Conservation (phyloP, 805 yeast species). For the Suhomyces emberorum region DNA sequence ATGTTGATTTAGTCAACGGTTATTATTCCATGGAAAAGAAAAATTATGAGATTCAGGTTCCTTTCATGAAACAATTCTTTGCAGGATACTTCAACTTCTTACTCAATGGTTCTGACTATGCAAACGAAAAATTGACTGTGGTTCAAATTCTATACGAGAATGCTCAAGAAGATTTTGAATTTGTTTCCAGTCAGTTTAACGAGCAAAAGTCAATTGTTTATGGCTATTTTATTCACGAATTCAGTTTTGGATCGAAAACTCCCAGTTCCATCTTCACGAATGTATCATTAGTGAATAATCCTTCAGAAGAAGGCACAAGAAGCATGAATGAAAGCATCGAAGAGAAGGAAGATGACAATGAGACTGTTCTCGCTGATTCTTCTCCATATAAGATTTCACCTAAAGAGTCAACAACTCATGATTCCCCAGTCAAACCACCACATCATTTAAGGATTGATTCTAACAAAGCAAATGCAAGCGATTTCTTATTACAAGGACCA, state of each 20-base stretch:
- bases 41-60: slow-evolving; percentile 27
- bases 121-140: slow-evolving; percentile 21
- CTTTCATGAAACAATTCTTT: slow-evolving; percentile 38
- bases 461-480: slow-evolving; percentile 10
- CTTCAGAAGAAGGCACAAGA: slow-evolving; percentile 4
- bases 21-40: slow-evolving; percentile 15
- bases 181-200: background rate
- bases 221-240: slow-evolving; percentile 26
- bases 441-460: slow-evolving; percentile 17
- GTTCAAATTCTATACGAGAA: slow-evolving; percentile 31
- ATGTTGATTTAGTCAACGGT: slow-evolving; percentile 32
- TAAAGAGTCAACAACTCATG: slow-evolving; percentile 2
- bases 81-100: slow-evolving; percentile 35
- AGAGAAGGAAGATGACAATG: slow-evolving; percentile 28
- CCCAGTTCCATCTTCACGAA: slow-evolving; percentile 10
- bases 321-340: background rate
- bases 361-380: slow-evolving; percentile 39
- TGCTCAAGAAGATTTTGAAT: slow-evolving; percentile 7
- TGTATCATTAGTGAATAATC: slow-evolving; percentile 9
- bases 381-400: slow-evolving; percentile 34
- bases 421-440: slow-evolving; percentile 14
- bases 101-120: slow-evolving; percentile 26
- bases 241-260: slow-evolving; percentile 10
- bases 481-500: slow-evolving; percentile 20
- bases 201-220: slow-evolving; percentile 11